These are phyloP conservation scores for Epichloe typhina DNA, from an alignment of 2,329 filamentous ascomycete genomes.

Conservation along the genomic window DNA sequence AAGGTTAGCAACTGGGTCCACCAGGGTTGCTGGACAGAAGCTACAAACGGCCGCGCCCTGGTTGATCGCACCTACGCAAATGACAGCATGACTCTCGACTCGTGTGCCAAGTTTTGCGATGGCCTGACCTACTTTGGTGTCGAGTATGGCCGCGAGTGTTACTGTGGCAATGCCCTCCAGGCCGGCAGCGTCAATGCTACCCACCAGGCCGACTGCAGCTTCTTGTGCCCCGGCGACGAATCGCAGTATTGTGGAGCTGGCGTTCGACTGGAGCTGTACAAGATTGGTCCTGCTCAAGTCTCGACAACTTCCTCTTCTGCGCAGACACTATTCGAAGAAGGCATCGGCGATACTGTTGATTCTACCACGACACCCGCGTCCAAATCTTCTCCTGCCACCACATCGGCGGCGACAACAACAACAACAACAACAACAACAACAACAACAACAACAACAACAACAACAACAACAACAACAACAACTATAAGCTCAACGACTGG, in stretches of 20 bases:
- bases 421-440: background rate
- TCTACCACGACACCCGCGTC: background rate
- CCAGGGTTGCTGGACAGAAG: constrained; percentile 26
- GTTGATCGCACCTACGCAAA: constrained; percentile 14
- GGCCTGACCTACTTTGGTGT: constrained; percentile 23
- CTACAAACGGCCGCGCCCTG: constrained; percentile 18
- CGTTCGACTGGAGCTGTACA: constrained; percentile 20
- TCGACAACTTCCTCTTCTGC: background rate
- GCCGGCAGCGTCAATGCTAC: constrained; percentile 13
- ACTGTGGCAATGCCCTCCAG: constrained; percentile 21
- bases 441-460: background rate
- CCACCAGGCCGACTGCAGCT: constrained; percentile 21
- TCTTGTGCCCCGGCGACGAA: constrained; percentile 21
- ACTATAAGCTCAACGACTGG: constrained; percentile 2
- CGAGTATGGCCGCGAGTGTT: constrained; percentile 26
- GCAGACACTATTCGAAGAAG: background rate
- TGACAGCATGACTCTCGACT: constrained; percentile 21
- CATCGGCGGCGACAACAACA: background rate
- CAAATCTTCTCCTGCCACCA: background rate
- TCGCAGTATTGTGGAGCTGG: constrained; percentile 20
- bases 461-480: background rate
- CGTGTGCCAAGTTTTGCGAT: constrained; percentile 20
- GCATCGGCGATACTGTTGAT: background rate
- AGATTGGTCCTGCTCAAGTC: constrained; percentile 14
- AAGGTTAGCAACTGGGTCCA: constrained; percentile 17